Evolutionary conservation across 1,284 basidiomycete species (phyloP), one percentile per base, ranked within the genome.

Genomic region (Cryptococcus sp.): DNA sequence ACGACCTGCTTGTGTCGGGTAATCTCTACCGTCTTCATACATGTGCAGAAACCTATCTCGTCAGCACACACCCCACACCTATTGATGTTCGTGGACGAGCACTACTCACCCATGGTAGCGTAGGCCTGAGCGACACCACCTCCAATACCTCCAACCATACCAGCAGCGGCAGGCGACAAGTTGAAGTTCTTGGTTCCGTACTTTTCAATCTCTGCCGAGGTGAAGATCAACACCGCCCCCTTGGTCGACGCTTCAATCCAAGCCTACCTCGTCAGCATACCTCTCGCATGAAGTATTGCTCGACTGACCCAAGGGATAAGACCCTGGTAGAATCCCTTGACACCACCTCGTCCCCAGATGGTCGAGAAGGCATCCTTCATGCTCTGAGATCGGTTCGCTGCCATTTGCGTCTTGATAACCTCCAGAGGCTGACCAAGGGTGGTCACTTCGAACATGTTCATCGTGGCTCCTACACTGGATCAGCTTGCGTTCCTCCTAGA

Each of bases 191-290:
- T 77, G 31, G 78, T 77, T 7, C 75, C 67, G 43, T 80, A 80
- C 31, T 83, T 82, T 73, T 98, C 92, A 45, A 98, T 87, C 73
- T 97, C 95, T 3, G 91, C 86, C 21, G 94, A 91, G 25, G 93
- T 86, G 76, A 98, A 98, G 54, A 99, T 79, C 33, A 99, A 80
- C 33, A 99, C 95, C 47, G 81, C 95, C 45, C 95, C 95, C 72
- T 99, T 99, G 2, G 95, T 98, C 1, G 93, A 97, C 1, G 94
- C 95, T 74, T 99, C 95, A 66, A 99, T 97, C 95, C 95, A 98
- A 24, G 95, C 95, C 90, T 92, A 57, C 18, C 10, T n/a, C 5
- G 24, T 49, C 22, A 43, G 38, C 38, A 18, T 33, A 25, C 23
- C 24, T 19, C 19, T 9, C 31, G 31, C 16, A 9, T 32, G 16